phyloP scores from a whole-genome alignment of 2,329 filamentous ascomycete species.

The Exutisphaerella laricina region DNA sequence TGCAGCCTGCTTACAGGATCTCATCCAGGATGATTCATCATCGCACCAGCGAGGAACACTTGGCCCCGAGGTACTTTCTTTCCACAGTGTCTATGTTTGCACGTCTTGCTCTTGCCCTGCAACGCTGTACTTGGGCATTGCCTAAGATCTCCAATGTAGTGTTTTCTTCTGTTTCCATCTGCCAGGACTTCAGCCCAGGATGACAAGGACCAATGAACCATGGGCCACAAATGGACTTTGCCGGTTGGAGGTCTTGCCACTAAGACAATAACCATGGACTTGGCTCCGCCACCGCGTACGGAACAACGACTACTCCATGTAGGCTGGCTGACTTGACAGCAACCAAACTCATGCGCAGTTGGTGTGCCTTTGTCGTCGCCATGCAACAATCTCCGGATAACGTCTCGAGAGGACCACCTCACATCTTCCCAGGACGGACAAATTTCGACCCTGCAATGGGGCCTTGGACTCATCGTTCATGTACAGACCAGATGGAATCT shows the following conservation, averaged over 20 bases:
- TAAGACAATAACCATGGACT: too few relatives aligned
- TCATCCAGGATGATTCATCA: constrained; percentile 35
- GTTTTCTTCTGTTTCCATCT: constrained; percentile 14
- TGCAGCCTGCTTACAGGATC: constrained; percentile 17
- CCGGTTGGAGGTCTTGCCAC: too few relatives aligned
- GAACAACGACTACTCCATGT: too few relatives aligned
- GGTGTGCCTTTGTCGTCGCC: constrained; percentile 8
- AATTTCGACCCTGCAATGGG: too few relatives aligned
- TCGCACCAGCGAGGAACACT: constrained; percentile 34
- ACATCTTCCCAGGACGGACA: neutral
- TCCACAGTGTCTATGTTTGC: constrained; percentile 20
- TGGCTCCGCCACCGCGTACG: too few relatives aligned
- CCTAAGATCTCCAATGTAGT: constrained; percentile 14
- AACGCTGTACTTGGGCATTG: constrained; percentile 16
- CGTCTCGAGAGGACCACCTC: too few relatives aligned
- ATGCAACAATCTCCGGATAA: too few relatives aligned
- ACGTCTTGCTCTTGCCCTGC: constrained; percentile 12
- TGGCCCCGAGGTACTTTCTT: constrained; percentile 35
- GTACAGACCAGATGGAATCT: too few relatives aligned
- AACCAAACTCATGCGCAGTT: constrained; percentile 5
- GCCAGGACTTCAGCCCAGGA: neutral
- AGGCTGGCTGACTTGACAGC: constrained; percentile 4
- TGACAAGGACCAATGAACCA: constrained; percentile 1
- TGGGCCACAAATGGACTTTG: neutral
- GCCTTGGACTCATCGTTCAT: too few relatives aligned